Evolutionary conservation across 306 rosid genomes (phyloP).

Genomic region (Malus sylvestris): DNA sequence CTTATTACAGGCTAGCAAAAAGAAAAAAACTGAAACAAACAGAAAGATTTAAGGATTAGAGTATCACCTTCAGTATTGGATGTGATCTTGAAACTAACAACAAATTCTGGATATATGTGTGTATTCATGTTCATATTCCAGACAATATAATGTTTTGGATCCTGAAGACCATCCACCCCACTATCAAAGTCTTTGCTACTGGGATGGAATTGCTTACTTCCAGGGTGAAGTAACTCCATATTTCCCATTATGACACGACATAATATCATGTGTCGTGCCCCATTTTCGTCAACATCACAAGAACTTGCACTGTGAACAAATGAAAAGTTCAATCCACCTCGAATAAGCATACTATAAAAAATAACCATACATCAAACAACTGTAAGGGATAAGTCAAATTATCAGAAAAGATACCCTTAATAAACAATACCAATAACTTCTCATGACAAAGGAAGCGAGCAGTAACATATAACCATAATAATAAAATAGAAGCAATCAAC

Average conservation of each 20-base stretch:
- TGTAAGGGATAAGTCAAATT: background rate
- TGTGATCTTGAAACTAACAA: constrained; percentile 68
- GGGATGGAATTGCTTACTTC: constrained; percentile 61
- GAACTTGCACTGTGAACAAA: constrained; percentile 52
- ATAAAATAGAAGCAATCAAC: background rate
- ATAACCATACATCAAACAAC: background rate
- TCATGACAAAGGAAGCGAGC: background rate
- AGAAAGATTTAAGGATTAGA: constrained; percentile 17
- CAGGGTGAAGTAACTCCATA: constrained; percentile 56
- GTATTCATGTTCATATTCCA: constrained; percentile 84
- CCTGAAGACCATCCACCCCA: constrained; percentile 74
- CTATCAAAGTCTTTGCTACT: constrained; percentile 66
- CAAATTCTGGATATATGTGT: constrained; percentile 74
- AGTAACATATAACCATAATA: background rate
- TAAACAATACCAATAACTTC: background rate
- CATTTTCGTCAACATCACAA: constrained; percentile 86
- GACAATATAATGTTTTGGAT: constrained; percentile 48
- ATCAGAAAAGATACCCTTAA: background rate
- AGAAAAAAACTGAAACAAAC: background rate
- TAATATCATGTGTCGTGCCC: constrained; percentile 52
- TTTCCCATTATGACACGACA: constrained; percentile 88
- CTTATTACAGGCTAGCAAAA: background rate
- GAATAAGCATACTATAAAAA: background rate
- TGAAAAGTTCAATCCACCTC: constrained; percentile 31
- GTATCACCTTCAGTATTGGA: constrained; percentile 57